Conservation (phyloP, 2,329 filamentous ascomycete species). For the Aspergillus persii region DNA sequence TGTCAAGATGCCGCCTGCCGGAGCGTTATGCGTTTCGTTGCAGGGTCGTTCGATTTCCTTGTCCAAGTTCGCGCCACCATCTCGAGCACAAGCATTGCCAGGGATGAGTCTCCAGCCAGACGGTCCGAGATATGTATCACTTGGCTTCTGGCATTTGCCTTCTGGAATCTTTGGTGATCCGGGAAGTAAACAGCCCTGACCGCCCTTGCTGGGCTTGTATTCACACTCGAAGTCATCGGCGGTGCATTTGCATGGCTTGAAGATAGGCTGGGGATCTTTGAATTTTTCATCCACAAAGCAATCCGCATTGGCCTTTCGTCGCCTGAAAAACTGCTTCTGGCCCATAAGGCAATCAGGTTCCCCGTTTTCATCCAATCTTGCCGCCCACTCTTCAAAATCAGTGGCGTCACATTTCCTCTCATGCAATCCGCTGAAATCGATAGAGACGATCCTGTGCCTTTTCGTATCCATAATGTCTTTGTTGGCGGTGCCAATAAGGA, state of each 20-base stretch:
- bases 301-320: conserved; percentile 81
- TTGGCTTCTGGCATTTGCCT: conserved; percentile 68
- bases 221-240: conserved; percentile 92
- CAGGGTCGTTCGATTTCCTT: conserved; percentile 74
- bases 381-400: conserved; percentile 81
- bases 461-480: conserved; percentile 36
- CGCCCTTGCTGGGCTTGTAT: conserved; percentile 71
- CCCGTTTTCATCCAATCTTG: conserved; percentile 74
- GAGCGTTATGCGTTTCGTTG: conserved; percentile 57
- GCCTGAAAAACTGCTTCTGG: conserved; percentile 80
- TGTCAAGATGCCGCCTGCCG: conserved; percentile 64
- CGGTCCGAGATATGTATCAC: conserved; percentile 75
- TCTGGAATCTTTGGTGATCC: conserved; percentile 65
- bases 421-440: conserved; percentile 81
- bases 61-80: conserved; percentile 64
- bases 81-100: conserved; percentile 68
- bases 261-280: conserved; percentile 69
- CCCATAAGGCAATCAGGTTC: conserved; percentile 92
- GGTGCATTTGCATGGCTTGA: conserved; percentile 75
- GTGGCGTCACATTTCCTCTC: conserved; percentile 72
- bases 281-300: conserved; percentile 89
- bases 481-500: conserved; percentile 66
- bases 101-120: conserved; percentile 93
- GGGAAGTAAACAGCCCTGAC: conserved; percentile 65
- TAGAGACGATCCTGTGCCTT: conserved; percentile 63